Evolutionary conservation across 257 asterid genomes (phyloP), one percentile per base, ranked within the genome.

Genomic region (Solanum medicagineum): DNA sequence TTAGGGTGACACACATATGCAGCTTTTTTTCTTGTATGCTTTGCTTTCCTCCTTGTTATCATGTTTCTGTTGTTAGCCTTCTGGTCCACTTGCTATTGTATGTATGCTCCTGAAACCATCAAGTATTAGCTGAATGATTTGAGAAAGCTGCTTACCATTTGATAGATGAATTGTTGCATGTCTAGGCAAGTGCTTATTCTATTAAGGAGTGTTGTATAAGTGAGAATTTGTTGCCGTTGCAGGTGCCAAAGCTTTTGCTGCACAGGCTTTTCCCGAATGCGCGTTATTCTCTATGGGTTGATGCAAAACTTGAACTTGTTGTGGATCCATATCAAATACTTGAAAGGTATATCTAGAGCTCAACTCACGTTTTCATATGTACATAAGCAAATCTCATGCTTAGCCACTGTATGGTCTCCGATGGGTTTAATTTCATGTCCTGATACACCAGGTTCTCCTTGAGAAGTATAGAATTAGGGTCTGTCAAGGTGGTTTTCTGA

Each of bases 271-370:
- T 93, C 81, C 99, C 97, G 4, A 93, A 91, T 89, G 92, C 95
- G 45, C 94, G 93, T 53, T 96, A 96, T 90, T 96, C 99, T 29
- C 68, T 96, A 85, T 96, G 99, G 98, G 87, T 96, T 59, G 99
- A 96, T 90, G 99, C 98, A 79, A 96, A 96, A 86, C 97, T 96
- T 79, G 96, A 96, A 90, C 95, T 96, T 59, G 93, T 93, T 83
- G 98, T 94, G 84, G 99, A 96, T 89, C 99, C 99, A 81, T 83
- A 93, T 88, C 94, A 91, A 90, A 90, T 94, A 88, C 97, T 94
- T 14, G 99, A 96, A 91, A 94, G 99, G 99, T 93, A 87, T 69
- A 68, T 86, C 32, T 75, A 26, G 22, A 83, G 54, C 81, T 84
- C 14, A 47, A 74, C 44, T 42, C 60, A n/a, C 42, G 22, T 45